Conservation (phyloP, 208 protist genomes). For the Acanthamoeba triangularis region DNA sequence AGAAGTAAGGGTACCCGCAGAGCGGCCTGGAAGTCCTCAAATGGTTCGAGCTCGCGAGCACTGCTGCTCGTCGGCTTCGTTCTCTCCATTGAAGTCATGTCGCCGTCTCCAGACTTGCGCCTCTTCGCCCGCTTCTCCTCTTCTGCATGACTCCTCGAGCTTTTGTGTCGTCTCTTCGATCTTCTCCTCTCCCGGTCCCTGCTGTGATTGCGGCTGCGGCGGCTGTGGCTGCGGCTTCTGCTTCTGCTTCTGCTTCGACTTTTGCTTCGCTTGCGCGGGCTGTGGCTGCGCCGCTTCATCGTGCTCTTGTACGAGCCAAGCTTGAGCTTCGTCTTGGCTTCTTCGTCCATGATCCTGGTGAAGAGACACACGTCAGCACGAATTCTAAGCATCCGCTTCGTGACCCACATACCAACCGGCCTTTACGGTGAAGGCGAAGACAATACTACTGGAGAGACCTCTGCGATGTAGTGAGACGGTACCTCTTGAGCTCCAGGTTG, state of each 20-base stretch:
- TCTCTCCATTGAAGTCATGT: not conserved
- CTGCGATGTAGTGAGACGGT: not conserved
- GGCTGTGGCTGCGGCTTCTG: not conserved
- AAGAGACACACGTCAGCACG: too few species aligned
- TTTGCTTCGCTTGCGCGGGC: not conserved
- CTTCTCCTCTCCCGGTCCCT: not conserved
- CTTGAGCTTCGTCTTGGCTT: not conserved
- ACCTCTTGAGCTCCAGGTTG: conserved; percentile 24
- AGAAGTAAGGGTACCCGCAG: not conserved
- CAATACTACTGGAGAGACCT: not conserved
- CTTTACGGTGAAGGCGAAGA: not conserved
- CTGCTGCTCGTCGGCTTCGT: not conserved
- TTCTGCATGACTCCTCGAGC: not conserved
- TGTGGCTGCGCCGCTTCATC: not conserved
- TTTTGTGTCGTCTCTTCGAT: not conserved
- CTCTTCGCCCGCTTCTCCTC: not conserved
- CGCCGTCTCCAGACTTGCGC: not conserved
- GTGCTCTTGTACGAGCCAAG: not conserved
- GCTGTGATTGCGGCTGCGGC: not conserved
- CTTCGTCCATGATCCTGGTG: not conserved
- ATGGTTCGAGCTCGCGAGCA: not conserved
- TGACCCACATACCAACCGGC: too few species aligned
- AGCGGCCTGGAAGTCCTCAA: not conserved
- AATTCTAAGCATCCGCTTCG: too few species aligned
- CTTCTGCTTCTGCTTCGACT: not conserved